These are phyloP conservation scores for Globisporangium viniferum DNA, from an alignment of 352 stramenopile genomes.

Conservation along the genomic window DNA sequence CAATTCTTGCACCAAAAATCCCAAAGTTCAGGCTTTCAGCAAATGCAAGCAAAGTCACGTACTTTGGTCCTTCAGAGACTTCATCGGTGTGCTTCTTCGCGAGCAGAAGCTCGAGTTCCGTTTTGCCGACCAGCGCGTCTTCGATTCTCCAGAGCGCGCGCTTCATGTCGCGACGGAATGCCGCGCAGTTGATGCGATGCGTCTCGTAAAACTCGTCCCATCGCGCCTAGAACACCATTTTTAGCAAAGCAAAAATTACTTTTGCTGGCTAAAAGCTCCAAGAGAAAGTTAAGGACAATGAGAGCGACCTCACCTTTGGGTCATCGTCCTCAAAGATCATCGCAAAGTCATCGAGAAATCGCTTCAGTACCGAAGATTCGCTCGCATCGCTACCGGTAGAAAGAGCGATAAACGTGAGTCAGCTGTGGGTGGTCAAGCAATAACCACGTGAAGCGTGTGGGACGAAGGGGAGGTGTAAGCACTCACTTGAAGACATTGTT, in stretches of 20 bases:
- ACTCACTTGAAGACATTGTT: conserved; percentile 49
- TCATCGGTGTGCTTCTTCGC: not conserved
- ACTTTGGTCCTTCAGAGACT: not conserved
- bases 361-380: conserved; percentile 27
- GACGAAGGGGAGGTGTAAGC: too few relatives aligned
- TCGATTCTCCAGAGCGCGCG: conserved; percentile 53
- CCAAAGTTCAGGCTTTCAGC: not conserved
- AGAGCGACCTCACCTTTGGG: conserved; percentile 27
- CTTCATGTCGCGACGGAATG: conserved; percentile 74
- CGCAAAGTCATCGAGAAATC: conserved; percentile 47
- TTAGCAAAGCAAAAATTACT: not conserved
- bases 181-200: conserved; percentile 34
- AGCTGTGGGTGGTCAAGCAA: not conserved
- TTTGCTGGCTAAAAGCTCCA: not conserved
- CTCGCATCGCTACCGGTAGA: conserved; percentile 18
- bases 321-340: conserved; percentile 56
- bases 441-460: not conserved
- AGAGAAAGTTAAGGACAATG: not conserved
- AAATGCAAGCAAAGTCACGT: not conserved
- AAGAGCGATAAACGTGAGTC: not conserved
- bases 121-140: conserved; percentile 41
- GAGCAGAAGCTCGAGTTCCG: conserved; percentile 61
- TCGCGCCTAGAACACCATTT: conserved; percentile 9
- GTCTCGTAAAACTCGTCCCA: conserved; percentile 51
- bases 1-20: not conserved